These are phyloP conservation scores for Mortierella sp. DNA, from an alignment of 371 early-diverging fungal species.

Conservation along the genomic window DNA sequence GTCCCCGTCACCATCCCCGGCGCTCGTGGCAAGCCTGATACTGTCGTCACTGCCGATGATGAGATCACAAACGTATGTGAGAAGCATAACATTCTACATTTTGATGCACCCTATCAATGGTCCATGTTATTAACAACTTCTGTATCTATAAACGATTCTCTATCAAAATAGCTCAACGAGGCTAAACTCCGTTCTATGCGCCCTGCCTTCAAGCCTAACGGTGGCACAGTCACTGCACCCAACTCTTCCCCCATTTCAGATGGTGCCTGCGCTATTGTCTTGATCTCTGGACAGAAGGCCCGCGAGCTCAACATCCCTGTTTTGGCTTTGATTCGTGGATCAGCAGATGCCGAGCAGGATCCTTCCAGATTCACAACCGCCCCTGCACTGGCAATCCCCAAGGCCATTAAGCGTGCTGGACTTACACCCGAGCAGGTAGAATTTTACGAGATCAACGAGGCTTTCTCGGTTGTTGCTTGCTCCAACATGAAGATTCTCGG, in stretches of 20 bases:
- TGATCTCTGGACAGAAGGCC: constrained; percentile 85
- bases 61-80: constrained; percentile 72
- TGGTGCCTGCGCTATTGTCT: constrained; percentile 94
- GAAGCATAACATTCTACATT: background rate
- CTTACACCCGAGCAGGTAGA: constrained; percentile 77
- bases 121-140: background rate
- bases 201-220: constrained; percentile 89
- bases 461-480: constrained; percentile 95
- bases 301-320: constrained; percentile 80
- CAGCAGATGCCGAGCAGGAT: constrained; percentile 82
- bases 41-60: constrained; percentile 84
- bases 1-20: constrained; percentile 88
- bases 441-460: constrained; percentile 97
- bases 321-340: constrained; percentile 79
- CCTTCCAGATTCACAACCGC: constrained; percentile 94
- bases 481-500: constrained; percentile 90
- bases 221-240: constrained; percentile 96
- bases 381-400: constrained; percentile 93
- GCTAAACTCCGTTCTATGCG: constrained; percentile 88
- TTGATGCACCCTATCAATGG: background rate
- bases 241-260: constrained; percentile 96
- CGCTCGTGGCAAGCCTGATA: constrained; percentile 88
- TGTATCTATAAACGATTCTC: too few species aligned
- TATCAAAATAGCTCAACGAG: constrained; percentile 60
- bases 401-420: constrained; percentile 89